phyloP scores from a whole-genome alignment of 768 basidiomycete species.

The Lentinula detonsa region DNA sequence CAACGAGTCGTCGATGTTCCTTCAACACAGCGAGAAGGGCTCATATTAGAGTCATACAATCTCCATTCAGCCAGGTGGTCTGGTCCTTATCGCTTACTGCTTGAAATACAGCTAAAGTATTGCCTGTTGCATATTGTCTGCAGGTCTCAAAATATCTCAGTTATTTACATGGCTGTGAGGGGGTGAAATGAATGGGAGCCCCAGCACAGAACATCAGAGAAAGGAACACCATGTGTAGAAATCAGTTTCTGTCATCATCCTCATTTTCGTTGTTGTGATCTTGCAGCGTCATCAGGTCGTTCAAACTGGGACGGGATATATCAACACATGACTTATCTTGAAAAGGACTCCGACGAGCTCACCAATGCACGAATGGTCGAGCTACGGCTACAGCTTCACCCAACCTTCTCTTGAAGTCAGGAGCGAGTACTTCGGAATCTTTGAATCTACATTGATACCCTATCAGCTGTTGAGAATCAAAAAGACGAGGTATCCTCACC shows the following conservation, averaged over 20 bases:
- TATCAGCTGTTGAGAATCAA: slow-evolving; percentile 18
- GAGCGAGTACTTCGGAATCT: slow-evolving; percentile 65
- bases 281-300: slow-evolving; percentile 44
- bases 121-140: no score
- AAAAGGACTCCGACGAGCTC: slow-evolving; percentile 12
- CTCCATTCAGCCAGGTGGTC: no score
- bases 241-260: slow-evolving; percentile 6
- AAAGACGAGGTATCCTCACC: slow-evolving; percentile 28
- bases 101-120: no score
- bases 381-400: slow-evolving; percentile 47
- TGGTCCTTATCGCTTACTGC: no score
- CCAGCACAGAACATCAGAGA: no score
- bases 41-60: no score
- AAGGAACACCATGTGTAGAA: no score
- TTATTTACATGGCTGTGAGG: no score
- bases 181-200: no score
- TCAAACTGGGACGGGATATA: slow-evolving; percentile 27
- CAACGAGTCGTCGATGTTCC: no score
- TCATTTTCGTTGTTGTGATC: slow-evolving; percentile 5
- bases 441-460: slow-evolving; percentile 44
- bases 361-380: slow-evolving; percentile 80
- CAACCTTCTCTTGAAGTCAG: slow-evolving; percentile 62
- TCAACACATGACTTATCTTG: neutral
- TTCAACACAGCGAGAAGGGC: no score
- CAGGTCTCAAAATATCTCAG: no score